A percentile compares a stretch with the other conserved stretches of the same genome.
Evolutionary conservation across 1,139 yeast genomes (phyloP).

Genomic region (Hemisphaericaspora xylofermentans): DNA sequence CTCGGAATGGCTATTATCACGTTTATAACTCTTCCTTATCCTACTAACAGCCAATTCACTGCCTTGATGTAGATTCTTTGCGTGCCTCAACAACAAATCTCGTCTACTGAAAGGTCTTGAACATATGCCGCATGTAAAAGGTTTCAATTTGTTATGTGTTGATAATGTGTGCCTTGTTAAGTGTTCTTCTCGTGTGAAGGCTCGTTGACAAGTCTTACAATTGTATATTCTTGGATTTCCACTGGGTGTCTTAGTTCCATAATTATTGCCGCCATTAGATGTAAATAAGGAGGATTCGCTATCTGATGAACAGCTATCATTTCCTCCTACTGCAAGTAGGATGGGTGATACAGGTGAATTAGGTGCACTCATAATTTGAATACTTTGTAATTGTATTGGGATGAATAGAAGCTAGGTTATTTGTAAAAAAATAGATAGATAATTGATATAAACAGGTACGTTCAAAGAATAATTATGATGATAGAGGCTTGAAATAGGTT

Average conservation of each 20-base stretch:
- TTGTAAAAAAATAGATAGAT: background rate
- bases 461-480: background rate
- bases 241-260: constrained; percentile 45
- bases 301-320: background rate
- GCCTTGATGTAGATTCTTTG: constrained; percentile 86
- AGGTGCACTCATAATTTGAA: constrained; percentile 4
- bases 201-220: constrained; percentile 44
- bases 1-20: constrained; percentile 14
- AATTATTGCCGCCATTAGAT: constrained; percentile 17
- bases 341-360: constrained; percentile 6
- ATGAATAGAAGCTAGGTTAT: no score
- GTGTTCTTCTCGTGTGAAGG: constrained; percentile 51
- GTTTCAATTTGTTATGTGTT: constrained; percentile 49
- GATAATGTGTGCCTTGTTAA: constrained; percentile 44
- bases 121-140: constrained; percentile 85
- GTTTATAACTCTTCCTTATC: constrained; percentile 39
- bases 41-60: constrained; percentile 49
- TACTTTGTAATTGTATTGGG: no score
- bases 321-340: constrained; percentile 2
- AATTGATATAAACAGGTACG: background rate
- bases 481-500: no score
- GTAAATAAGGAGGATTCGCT: background rate
- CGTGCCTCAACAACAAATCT: constrained; percentile 87
- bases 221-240: constrained; percentile 47
- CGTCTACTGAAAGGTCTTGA: constrained; percentile 92